Conservation (phyloP, 2,329 filamentous ascomycete genomes). For the Fusarium temperatum region DNA sequence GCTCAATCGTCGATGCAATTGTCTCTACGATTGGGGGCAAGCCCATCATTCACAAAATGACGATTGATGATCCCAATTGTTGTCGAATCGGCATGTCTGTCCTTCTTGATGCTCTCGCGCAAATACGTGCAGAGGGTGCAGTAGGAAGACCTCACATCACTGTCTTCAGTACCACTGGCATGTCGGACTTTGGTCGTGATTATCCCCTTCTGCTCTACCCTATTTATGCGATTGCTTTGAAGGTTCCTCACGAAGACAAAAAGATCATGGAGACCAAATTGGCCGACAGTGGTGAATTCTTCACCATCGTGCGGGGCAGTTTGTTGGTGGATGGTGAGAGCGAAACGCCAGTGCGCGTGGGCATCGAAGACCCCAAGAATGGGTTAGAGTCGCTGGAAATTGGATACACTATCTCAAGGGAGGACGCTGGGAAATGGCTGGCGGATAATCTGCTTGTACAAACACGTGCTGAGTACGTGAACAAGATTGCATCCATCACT, state of each 20-base stretch:
- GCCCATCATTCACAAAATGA: constrained; percentile 45
- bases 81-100: constrained; percentile 56
- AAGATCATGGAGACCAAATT: constrained; percentile 54
- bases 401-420: constrained; percentile 58
- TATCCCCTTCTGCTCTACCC: constrained; percentile 54
- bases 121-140: constrained; percentile 41
- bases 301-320: constrained; percentile 51
- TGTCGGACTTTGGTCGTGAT: constrained; percentile 50
- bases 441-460: constrained; percentile 50
- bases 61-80: constrained; percentile 56
- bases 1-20: constrained; percentile 54
- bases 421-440: constrained; percentile 59
- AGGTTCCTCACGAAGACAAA: constrained; percentile 59
- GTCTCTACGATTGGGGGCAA: constrained; percentile 58
- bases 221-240: constrained; percentile 54
- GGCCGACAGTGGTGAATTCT: constrained; percentile 44
- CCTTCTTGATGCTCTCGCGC: constrained; percentile 52
- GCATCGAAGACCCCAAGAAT: constrained; percentile 50
- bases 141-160: constrained; percentile 47
- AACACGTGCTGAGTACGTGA: constrained; percentile 39
- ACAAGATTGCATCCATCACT: constrained; percentile 51
- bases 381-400: constrained; percentile 48
- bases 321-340: constrained; percentile 47
- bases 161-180: constrained; percentile 52
- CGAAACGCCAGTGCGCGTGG: constrained; percentile 46